A percentile compares a stretch with the other conserved stretches of the same genome.
Conservation (phyloP, 371 early-diverging fungal genomes). For the Blakeslea trispora region DNA sequence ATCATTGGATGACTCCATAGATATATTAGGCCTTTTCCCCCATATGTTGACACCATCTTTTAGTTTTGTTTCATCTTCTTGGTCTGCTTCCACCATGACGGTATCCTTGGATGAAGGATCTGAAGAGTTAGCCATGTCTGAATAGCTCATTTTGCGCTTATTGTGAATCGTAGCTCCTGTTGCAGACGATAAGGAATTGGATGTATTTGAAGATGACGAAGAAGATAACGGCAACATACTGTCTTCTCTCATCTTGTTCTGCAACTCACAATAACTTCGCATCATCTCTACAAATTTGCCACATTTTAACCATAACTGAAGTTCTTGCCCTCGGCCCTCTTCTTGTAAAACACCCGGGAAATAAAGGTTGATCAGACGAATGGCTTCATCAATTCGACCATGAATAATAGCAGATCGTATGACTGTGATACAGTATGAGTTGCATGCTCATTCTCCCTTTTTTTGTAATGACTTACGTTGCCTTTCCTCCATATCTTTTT, state of each 20-base stretch:
- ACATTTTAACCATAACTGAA: constrained; percentile 75
- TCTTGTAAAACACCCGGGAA: constrained; percentile 65
- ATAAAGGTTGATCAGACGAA: constrained; percentile 56
- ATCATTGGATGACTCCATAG: neutral
- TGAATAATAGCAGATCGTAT: constrained; percentile 66
- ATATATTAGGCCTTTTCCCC: neutral
- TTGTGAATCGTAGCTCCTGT: neutral
- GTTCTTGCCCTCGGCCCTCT: constrained; percentile 48
- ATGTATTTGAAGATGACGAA: neutral
- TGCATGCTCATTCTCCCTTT: neutral
- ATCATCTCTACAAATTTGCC: constrained; percentile 89
- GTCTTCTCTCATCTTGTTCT: neutral
- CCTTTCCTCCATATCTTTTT: constrained; percentile 35
- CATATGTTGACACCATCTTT: neutral
- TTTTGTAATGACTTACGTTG: constrained; percentile 24
- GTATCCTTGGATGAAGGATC: constrained; percentile 16
- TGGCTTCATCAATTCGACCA: constrained; percentile 77
- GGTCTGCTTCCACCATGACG: too few relatives aligned
- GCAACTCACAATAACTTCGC: constrained; percentile 26
- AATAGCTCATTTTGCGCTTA: constrained; percentile 31
- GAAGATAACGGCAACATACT: neutral
- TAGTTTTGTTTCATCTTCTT: too few relatives aligned
- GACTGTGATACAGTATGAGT: constrained; percentile 34
- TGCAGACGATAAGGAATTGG: neutral
- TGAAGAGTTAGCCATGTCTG: constrained; percentile 39